Evolutionary conservation across 768 basidiomycete genomes (phyloP).

Genomic region (Leccinum disarticulatum): DNA sequence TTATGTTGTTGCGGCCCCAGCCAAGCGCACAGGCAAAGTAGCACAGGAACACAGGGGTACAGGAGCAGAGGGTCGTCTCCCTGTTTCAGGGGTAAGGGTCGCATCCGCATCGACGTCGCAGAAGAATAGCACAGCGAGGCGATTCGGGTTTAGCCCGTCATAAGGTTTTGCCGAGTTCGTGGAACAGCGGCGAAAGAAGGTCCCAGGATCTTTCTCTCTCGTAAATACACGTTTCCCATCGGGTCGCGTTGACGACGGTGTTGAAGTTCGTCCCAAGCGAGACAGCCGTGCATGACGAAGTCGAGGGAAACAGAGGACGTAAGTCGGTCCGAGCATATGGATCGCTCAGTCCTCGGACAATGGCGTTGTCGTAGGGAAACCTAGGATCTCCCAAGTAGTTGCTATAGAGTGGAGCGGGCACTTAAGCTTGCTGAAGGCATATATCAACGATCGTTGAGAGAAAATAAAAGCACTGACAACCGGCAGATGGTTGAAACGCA

Average conservation of each 20-base stretch:
- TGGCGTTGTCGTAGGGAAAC: too few species aligned
- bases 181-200: constrained; percentile 1
- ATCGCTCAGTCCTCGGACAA: background rate
- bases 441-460: constrained; percentile 6
- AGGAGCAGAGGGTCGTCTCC: background rate
- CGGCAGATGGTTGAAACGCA: constrained; percentile 8
- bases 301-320: constrained; percentile 3
- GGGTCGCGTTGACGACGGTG: constrained; percentile 2
- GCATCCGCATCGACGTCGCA: background rate
- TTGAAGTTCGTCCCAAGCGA: constrained; percentile 8
- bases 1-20: background rate
- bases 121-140: background rate
- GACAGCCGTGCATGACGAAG: background rate
- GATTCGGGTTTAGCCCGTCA: constrained; percentile 4
- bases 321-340: background rate
- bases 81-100: background rate
- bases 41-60: background rate
- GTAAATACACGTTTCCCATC: constrained; percentile 8
- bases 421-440: too few species aligned
- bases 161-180: constrained; percentile 1
- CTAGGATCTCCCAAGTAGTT: too few species aligned
- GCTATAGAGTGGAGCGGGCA: too few species aligned
- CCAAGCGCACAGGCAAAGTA: background rate
- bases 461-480: constrained; percentile 11
- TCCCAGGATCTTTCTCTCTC: background rate